Evolutionary conservation across 2,329 filamentous ascomycete species (phyloP).

Genomic region (Magnaporthales sp.): DNA sequence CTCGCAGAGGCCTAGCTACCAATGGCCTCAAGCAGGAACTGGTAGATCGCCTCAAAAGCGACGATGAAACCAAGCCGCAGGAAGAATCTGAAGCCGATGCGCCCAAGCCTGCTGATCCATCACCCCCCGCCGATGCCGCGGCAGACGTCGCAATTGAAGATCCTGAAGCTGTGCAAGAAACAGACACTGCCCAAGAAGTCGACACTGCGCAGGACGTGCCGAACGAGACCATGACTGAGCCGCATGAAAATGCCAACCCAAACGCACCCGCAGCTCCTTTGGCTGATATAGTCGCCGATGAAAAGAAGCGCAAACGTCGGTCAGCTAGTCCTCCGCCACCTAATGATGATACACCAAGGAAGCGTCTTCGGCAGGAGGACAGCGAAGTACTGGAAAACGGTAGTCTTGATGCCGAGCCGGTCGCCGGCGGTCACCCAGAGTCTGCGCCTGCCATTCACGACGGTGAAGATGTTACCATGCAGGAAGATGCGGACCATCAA

Average conservation of each 20-base stretch:
- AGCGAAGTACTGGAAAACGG: background rate
- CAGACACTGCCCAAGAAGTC: background rate
- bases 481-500: background rate
- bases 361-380: conserved; percentile 27
- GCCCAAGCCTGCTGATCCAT: conserved; percentile 7
- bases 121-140: background rate
- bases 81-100: conserved; percentile 9
- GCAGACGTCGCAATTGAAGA: background rate
- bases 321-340: conserved; percentile 52
- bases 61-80: conserved; percentile 1
- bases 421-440: background rate
- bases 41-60: conserved; percentile 48
- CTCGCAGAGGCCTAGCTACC: conserved; percentile 58
- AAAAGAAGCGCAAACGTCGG: conserved; percentile 57
- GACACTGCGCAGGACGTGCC: background rate
- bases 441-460: background rate
- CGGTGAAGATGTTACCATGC: background rate
- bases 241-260: background rate
- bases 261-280: conserved; percentile 2
- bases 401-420: background rate
- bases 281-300: conserved; percentile 10
- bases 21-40: conserved; percentile 66
- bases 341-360: conserved; percentile 20
- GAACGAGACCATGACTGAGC: background rate
- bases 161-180: background rate